These are phyloP conservation scores for Metschnikowia reukaufii DNA, from an alignment of 805 yeast species.

Conservation along the genomic window DNA sequence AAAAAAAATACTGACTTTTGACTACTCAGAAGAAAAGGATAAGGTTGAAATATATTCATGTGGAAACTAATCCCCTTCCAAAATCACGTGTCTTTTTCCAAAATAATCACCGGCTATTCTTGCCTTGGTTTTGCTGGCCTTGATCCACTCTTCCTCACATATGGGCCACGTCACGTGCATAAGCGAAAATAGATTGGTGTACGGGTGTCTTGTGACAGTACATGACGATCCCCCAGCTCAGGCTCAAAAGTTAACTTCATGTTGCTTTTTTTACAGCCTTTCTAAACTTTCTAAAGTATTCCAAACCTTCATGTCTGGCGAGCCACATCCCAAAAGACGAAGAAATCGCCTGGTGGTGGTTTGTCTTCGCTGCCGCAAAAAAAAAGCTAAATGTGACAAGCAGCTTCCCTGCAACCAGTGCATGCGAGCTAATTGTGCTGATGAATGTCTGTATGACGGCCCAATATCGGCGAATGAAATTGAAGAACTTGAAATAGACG, in stretches of 20 bases:
- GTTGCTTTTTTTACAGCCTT: too few species aligned
- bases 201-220: background rate
- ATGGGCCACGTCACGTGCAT: too few species aligned
- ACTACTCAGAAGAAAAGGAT: too few species aligned
- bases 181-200: too few species aligned
- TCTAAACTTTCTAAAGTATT: too few species aligned
- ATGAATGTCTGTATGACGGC: slow-evolving; percentile 15
- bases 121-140: background rate
- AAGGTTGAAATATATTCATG: too few species aligned
- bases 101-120: too few species aligned
- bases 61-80: too few species aligned
- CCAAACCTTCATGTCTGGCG: background rate
- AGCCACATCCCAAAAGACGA: slow-evolving; percentile 4
- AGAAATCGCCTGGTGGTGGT: slow-evolving; percentile 18
- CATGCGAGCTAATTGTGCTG: slow-evolving; percentile 13
- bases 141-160: too few species aligned
- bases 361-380: slow-evolving; percentile 19
- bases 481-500: background rate
- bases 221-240: background rate
- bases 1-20: too few species aligned
- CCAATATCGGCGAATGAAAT: background rate
- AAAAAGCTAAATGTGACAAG: slow-evolving; percentile 19
- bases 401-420: slow-evolving; percentile 17
- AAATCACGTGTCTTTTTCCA: too few species aligned
- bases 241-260: too few species aligned